These are phyloP conservation scores for Eimeria brunetti DNA, from an alignment of 169 alveolate species.

Conservation along the genomic window DNA sequence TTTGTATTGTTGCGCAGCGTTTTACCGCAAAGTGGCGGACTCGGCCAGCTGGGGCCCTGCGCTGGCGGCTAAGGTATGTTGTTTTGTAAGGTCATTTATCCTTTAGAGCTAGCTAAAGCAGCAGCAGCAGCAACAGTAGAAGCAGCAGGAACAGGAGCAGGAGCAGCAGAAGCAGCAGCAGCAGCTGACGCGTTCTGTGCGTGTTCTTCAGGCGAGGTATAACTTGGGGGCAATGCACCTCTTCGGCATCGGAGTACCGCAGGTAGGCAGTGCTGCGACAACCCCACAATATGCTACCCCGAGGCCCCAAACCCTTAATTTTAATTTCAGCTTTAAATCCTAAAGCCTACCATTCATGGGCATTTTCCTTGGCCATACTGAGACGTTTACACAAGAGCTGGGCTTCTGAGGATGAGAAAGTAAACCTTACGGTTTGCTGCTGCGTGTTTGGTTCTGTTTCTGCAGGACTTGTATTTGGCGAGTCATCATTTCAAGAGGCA, in stretches of 20 bases:
- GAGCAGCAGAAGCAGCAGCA: constrained; percentile 9
- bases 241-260: constrained; percentile 48
- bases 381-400: neutral
- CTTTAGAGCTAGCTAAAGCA: too few relatives aligned
- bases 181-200: neutral
- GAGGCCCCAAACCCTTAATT: neutral
- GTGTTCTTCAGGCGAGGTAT: constrained; percentile 28
- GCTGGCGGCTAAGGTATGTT: constrained; percentile 41
- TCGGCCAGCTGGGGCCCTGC: constrained; percentile 36
- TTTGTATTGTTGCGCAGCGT: constrained; percentile 7
- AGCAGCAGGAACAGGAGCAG: neutral
- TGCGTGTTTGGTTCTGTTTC: neutral
- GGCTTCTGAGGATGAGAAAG: neutral
- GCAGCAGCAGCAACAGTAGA: neutral
- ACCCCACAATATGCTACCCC: neutral
- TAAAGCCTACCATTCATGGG: neutral
- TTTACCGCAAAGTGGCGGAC: constrained; percentile 37
- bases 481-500: constrained; percentile 31
- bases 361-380: neutral
- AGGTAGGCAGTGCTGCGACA: neutral
- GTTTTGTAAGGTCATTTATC: too few relatives aligned
- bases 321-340: neutral
- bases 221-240: constrained; percentile 60
- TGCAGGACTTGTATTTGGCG: constrained; percentile 32
- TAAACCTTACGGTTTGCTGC: neutral